Evolutionary conservation across 1,139 yeast species (phyloP).

Genomic region (Zygosaccharomyces sapae): DNA sequence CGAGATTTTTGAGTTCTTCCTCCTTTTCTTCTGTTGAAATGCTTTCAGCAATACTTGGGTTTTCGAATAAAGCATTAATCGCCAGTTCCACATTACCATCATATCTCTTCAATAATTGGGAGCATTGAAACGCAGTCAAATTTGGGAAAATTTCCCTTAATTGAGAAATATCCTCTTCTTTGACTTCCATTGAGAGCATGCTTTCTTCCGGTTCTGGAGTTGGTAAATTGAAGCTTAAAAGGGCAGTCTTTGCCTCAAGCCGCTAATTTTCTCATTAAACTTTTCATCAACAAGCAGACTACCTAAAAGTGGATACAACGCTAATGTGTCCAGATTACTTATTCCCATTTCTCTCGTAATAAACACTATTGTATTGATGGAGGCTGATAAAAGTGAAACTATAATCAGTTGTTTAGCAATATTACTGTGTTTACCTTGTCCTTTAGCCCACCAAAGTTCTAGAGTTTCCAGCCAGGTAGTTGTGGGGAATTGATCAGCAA

Average conservation of each 20-base stretch:
- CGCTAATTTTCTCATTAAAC: conserved; percentile 45
- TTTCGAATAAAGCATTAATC: conserved; percentile 59
- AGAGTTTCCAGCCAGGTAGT: conserved; percentile 54
- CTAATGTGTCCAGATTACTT: conserved; percentile 41
- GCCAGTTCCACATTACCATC: conserved; percentile 54
- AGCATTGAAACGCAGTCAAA: conserved; percentile 44
- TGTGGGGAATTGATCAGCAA: conserved; percentile 54
- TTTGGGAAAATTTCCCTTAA: conserved; percentile 58
- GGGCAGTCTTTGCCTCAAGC: conserved; percentile 20
- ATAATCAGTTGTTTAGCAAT: conserved; percentile 48
- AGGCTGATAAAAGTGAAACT: conserved; percentile 49
- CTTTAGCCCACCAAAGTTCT: conserved; percentile 55
- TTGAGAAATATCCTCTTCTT: conserved; percentile 42
- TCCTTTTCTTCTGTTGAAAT: conserved; percentile 18
- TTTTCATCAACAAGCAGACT: conserved; percentile 51
- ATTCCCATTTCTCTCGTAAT: conserved; percentile 46
- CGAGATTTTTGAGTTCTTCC: conserved; percentile 5
- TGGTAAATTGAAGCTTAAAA: conserved; percentile 26
- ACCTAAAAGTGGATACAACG: conserved; percentile 51
- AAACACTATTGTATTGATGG: conserved; percentile 44
- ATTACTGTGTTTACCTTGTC: conserved; percentile 49
- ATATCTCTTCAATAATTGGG: conserved; percentile 45
- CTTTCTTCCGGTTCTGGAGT: conserved; percentile 2
- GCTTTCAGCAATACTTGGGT: conserved; percentile 29
- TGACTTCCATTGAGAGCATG: conserved; percentile 6